Conservation (phyloP, 176 grass and related monocot species). For the Secale cereale region DNA sequence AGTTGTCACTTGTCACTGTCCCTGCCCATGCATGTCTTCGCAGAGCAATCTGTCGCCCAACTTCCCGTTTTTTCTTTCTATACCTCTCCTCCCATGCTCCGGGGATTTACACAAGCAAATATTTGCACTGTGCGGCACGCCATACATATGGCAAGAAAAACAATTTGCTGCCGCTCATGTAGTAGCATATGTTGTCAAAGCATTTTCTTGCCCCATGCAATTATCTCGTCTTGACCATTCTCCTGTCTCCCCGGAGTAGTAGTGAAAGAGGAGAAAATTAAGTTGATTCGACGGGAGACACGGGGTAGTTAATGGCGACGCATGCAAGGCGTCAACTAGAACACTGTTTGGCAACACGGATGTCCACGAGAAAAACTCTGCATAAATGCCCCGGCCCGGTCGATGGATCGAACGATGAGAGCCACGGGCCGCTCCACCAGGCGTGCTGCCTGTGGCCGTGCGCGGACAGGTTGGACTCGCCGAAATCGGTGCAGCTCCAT, state of each 20-base stretch:
- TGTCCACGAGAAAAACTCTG: neutral
- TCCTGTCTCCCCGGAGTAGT: neutral
- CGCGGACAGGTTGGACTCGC: neutral
- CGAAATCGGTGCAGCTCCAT: neutral
- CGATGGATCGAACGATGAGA: neutral
- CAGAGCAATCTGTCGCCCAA: neutral
- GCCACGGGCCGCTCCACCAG: neutral
- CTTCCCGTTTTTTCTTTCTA: neutral
- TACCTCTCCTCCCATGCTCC: neutral
- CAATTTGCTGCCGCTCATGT: neutral
- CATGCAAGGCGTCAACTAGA: neutral
- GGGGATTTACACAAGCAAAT: neutral
- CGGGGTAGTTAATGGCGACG: neutral
- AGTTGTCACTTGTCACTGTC: constrained; percentile 21
- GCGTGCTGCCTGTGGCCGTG: neutral
- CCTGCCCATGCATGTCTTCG: constrained; percentile 17
- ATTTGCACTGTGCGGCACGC: neutral
- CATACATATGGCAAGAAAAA: neutral
- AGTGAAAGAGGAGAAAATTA: neutral
- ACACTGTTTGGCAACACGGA: neutral
- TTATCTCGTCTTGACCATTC: neutral
- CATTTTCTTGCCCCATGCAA: neutral
- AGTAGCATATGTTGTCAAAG: neutral
- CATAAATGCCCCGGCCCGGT: neutral
- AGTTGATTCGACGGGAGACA: neutral